Evolutionary conservation across 2,329 filamentous ascomycete species (phyloP), one percentile per base, ranked within the genome.

Genomic region (Pseudogymnoascus sp.): DNA sequence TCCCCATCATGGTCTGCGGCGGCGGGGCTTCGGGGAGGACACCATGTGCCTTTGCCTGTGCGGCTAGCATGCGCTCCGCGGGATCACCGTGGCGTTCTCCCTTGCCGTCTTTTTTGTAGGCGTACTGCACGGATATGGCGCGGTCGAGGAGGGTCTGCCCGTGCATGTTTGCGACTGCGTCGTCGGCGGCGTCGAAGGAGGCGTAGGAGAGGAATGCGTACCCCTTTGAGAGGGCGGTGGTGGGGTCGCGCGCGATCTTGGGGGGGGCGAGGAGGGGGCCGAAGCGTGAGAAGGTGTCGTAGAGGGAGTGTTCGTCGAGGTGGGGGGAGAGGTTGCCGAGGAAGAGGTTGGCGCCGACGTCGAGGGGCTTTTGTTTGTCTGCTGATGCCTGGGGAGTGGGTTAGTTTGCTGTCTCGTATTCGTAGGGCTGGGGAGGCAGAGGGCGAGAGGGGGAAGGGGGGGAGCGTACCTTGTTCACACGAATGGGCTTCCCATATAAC

Each of bases 81-180:
- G 91, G 84, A 73, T 99, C 94, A 69, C 94, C 94, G 72, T 99
- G 94, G 62, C 94, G 82, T 77, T 97, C 93, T 68, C 93, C 93
- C 77, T 96, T 96, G 67, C 94, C 94, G 71, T 99, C 94, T 76
- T 97, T 97, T 81, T 99, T 99, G 82, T 96, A 97, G 38, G 94
- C 94, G 74, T 97, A 99, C 75, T 97, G 93, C 47, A 99, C 94
- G 2, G 89, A 90, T 68, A 97, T 88, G 74, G 96, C 90, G 77
- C 96, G 96, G 80, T 94, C 96, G 80, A 96, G 92, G 63, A 99
- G 84, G 75, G 94, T 97, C 77, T 97, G 92, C 59, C 91, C 91
- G 73, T 96, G 89, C 88, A 99, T 92, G 73, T 93, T 94, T 66
- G 86, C 82, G 65, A 96, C 90, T 41, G 94, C 92, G 64, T 90